Evolutionary conservation across 2,329 filamentous ascomycete species (phyloP).

Genomic region (Ploettnerulaceae sp.): DNA sequence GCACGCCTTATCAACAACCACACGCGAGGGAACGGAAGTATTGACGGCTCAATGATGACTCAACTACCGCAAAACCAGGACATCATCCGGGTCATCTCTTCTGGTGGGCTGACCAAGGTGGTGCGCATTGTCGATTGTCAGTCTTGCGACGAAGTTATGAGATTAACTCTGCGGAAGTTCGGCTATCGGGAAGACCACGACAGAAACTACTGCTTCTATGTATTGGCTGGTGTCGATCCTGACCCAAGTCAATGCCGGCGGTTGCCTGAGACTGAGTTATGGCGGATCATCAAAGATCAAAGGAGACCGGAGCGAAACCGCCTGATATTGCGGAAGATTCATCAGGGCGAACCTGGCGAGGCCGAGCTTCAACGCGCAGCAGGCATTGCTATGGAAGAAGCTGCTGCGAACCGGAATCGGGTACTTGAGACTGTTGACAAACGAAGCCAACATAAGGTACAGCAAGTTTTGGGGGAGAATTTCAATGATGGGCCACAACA

Average conservation of each 20-base stretch:
- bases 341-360: constrained; percentile 80
- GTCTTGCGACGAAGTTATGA: constrained; percentile 87
- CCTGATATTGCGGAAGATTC: constrained; percentile 87
- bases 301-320: constrained; percentile 82
- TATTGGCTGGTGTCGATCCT: constrained; percentile 78
- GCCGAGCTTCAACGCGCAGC: constrained; percentile 84
- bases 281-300: constrained; percentile 84
- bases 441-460: constrained; percentile 79
- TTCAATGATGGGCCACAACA: constrained; percentile 78
- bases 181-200: constrained; percentile 84
- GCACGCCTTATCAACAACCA: constrained; percentile 62
- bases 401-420: constrained; percentile 64
- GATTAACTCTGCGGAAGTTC: constrained; percentile 83
- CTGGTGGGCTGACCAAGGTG: constrained; percentile 85
- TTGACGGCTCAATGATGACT: constrained; percentile 82
- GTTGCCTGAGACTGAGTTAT: constrained; percentile 80
- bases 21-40: constrained; percentile 73
- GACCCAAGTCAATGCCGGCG: constrained; percentile 76
- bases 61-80: constrained; percentile 80
- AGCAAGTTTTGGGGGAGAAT: constrained; percentile 82
- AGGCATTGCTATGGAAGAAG: constrained; percentile 84
- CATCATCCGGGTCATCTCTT: constrained; percentile 89
- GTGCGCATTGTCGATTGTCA: constrained; percentile 90
- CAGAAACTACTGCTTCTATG: constrained; percentile 95
- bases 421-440: constrained; percentile 56